Base-by-base conservation (phyloP, 495 filamentous ascomycete genomes). In the Aspergillus funiculosus region DNA sequence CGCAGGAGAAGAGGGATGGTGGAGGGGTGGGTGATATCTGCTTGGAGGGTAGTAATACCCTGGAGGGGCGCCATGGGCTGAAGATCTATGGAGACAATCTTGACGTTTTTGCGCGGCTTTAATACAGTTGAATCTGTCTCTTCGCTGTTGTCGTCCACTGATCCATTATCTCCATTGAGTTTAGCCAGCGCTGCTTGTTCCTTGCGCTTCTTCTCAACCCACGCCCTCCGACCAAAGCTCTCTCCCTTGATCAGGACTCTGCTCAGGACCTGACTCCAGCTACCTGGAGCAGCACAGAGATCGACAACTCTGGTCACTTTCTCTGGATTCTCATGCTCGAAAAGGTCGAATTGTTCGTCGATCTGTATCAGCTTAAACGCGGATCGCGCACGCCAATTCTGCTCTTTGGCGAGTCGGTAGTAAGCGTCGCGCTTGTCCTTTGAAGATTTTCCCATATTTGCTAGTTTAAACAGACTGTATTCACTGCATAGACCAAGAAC, bases 341-440 rank as follows among this genome's bases (percentile, higher is more conserved):
- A 94, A 34, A 98, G 80, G 60, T 95, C 83, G 76, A 96, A 98
- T 72, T 94, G 85, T 76, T 95, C 89, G 61, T 97, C 86, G 32
- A 98, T 79, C 61, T 98, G 92, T 20, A 98, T 79, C 30, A 98
- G 77, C 60, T 98, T 98, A 80, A 94, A 98, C 24, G 92, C 92
- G 46, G 86, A 91, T 39, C 92, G 84, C 11, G 92, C 92, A 19
- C 92, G 87, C 90, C 90, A 98, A 46, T 92, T 91, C 75, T 97
- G 89, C 58, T 98, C 92, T 69, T 98, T 98, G 3, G 92, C 92
- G 6, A 98, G 83, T 21, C 92, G 81, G 61, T 98, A 98, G 67
- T 98, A 98, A 40, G 89, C 87, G 61, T 98, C 92, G 37, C 92
- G 86, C 71, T 98, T 98, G 59, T 98, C 92, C 68, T 98, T 98